A percentile compares a stretch with the other conserved stretches of the same genome.
These are phyloP conservation scores for Megacollybia marginata DNA, from an alignment of 768 basidiomycete species.

Conservation along the genomic window DNA sequence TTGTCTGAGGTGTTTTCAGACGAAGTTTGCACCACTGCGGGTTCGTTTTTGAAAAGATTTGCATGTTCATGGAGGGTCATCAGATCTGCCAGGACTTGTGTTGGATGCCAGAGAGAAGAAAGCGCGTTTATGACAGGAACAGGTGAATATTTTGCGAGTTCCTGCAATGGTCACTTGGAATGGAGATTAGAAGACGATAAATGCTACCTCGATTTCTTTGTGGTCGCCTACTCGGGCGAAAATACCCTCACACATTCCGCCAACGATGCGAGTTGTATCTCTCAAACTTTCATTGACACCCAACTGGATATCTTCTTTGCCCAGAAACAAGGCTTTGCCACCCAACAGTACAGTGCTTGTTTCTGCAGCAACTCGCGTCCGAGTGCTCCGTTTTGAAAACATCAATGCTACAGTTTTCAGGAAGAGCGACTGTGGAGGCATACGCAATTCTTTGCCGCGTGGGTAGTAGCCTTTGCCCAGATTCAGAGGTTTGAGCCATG, in stretches of 20 bases:
- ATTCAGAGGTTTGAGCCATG: slow-evolving; percentile 56
- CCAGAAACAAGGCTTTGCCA: slow-evolving; percentile 86
- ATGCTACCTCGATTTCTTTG: slow-evolving; percentile 76
- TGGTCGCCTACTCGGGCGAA: slow-evolving; percentile 95
- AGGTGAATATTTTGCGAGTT: slow-evolving; percentile 81
- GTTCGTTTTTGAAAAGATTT: slow-evolving; percentile 33
- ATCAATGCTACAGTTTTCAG: slow-evolving; percentile 83
- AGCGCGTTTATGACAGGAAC: slow-evolving; percentile 96
- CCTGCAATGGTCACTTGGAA: slow-evolving; percentile 34
- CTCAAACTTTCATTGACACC: slow-evolving; percentile 88
- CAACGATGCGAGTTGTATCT: slow-evolving; percentile 84
- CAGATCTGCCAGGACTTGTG: slow-evolving; percentile 90
- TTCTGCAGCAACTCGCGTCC: slow-evolving; percentile 86
- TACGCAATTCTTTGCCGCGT: slow-evolving; percentile 29
- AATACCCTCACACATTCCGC: slow-evolving; percentile 94
- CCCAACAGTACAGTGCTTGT: slow-evolving; percentile 75
- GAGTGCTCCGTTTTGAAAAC: slow-evolving; percentile 90
- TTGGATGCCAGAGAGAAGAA: slow-evolving; percentile 94
- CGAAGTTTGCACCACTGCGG: neutral
- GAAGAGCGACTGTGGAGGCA: slow-evolving; percentile 70
- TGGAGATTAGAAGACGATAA: slow-evolving; percentile 12
- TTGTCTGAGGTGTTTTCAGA: slow-evolving; percentile 13
- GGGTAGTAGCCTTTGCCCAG: slow-evolving; percentile 17
- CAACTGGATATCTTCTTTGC: slow-evolving; percentile 85
- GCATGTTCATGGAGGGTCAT: slow-evolving; percentile 81